Conservation (phyloP, 2,329 filamentous ascomycete genomes). For the Colletotrichum truncatum region DNA sequence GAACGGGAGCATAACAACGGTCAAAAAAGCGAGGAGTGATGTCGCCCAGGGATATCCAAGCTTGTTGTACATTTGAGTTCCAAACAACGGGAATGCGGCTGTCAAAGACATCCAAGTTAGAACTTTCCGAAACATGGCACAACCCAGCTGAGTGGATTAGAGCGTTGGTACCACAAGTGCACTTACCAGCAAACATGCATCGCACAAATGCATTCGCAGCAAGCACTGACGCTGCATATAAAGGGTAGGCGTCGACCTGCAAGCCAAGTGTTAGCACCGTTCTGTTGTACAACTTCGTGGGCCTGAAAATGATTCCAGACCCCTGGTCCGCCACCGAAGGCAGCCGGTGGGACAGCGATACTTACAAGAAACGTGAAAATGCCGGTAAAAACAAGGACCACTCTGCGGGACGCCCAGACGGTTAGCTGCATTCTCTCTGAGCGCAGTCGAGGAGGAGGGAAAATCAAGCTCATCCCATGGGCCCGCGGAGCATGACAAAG, state of each 20-base stretch:
- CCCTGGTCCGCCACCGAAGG: conserved; percentile 27
- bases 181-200: conserved; percentile 75
- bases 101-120: conserved; percentile 15
- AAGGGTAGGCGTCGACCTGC: conserved; percentile 78
- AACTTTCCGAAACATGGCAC: conserved; percentile 9
- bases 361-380: conserved; percentile 88
- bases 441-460: conserved; percentile 30
- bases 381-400: conserved; percentile 81
- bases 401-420: conserved; percentile 56
- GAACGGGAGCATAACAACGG: conserved; percentile 70
- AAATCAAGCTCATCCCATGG: conserved; percentile 37
- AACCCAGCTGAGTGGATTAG: conserved; percentile 35
- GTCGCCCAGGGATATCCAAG: conserved; percentile 78
- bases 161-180: conserved; percentile 17
- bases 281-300: conserved; percentile 11
- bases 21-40: conserved; percentile 68
- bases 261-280: conserved; percentile 32
- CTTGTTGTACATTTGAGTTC: conserved; percentile 74
- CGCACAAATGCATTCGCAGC: conserved; percentile 86
- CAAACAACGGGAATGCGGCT: conserved; percentile 82
- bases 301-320: conserved; percentile 26
- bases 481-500: conserved; percentile 40
- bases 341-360: conserved; percentile 32
- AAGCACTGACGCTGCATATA: conserved; percentile 80
- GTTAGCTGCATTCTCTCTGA: conserved; percentile 41